These are phyloP conservation scores for Pseudogymnoascus sp. DNA, from an alignment of 2,329 filamentous ascomycete species.

Conservation along the genomic window DNA sequence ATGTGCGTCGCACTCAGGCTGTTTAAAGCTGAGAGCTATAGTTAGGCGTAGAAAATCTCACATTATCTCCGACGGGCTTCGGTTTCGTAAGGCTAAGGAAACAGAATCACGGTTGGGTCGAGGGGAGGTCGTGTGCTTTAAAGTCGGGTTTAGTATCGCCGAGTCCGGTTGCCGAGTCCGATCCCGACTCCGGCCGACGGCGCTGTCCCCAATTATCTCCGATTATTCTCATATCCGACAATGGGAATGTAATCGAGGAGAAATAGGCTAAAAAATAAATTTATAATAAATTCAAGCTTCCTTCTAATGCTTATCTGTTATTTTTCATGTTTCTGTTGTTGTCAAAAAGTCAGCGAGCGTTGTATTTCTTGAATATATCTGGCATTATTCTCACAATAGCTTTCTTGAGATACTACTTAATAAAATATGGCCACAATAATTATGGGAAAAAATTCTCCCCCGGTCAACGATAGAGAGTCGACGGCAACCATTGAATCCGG, in stretches of 20 bases:
- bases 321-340: background rate
- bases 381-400: background rate
- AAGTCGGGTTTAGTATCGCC: conserved; percentile 18
- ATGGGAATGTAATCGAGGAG: background rate
- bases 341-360: no score
- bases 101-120: background rate
- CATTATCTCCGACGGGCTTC: conserved; percentile 2
- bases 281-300: background rate
- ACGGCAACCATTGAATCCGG: background rate
- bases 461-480: no score
- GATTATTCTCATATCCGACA: background rate
- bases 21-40: background rate
- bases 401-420: background rate
- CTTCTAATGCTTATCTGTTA: background rate
- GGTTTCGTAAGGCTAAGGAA: background rate
- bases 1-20: background rate
- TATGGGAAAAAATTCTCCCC: background rate
- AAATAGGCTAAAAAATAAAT: background rate
- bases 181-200: background rate
- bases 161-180: conserved; percentile 17
- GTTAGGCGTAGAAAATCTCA: conserved; percentile 17
- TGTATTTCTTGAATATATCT: background rate
- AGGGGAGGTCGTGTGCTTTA: background rate
- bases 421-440: background rate
- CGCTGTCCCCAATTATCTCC: background rate